Evolutionary conservation across 1,284 basidiomycete species (phyloP), one percentile per base, ranked within the genome.

Genomic region (Rhodotorula sp.): DNA sequence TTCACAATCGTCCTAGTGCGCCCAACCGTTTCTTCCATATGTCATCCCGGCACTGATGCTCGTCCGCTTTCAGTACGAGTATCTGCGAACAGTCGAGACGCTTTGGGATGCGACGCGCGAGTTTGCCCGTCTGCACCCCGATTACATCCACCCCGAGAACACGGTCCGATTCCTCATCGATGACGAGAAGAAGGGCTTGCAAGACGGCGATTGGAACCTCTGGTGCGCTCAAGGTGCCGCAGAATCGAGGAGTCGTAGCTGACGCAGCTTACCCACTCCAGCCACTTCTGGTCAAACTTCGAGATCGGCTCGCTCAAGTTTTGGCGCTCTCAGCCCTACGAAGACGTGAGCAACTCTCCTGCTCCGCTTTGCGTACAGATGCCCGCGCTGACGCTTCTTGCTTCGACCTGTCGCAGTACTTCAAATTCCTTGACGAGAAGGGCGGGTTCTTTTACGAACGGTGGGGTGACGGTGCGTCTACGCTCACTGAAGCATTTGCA

Each of bases 361-460:
- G 55, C 20, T 24, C 49, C 22, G 17, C n/a, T 10, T 2, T 15
- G 8, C 30, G 6, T 19, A 9, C 30, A 5, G 15, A 3, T 4
- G 2, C 39, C 22, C 3, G 17, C 20, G 22, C 24, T 56, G 17
- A 27, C 27, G 24, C 53, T 32, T 47, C 27, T 30, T 32, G 6
- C 9, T 24, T 13, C 8, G 3, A 10, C 22, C 27, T 29, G 62
- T 39, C 39, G n/a, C 59, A 66, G 49, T 94, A 88, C 82, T 94
- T 94, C 61, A 55, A 72, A 15, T 85, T 85, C 77, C 83, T 94
- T 36, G 92, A 94, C 71, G 79, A 83, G 27, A 86, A 85, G 62
- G 92, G 92, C 34, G 91, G 91, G 10, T 91, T 91, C 78, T 78
- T 78, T 59, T 92, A 91, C 76, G 90, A 91, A 84, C 84, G 90